These are phyloP conservation scores for Ceratocystis variospora DNA, from an alignment of 2,329 filamentous ascomycete genomes.

Conservation along the genomic window DNA sequence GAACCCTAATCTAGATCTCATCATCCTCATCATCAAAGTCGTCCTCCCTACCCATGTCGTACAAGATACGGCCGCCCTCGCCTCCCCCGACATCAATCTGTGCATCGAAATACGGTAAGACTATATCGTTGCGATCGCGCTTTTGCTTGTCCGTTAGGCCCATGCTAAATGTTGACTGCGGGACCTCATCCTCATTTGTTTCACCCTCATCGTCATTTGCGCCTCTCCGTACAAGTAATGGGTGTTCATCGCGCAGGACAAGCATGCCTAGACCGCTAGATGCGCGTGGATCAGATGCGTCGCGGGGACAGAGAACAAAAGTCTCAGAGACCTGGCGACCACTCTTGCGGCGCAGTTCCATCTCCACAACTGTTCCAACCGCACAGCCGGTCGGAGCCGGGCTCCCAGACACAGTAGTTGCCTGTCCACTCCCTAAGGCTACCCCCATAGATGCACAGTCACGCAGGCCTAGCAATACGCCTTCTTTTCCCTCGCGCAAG, in stretches of 20 bases:
- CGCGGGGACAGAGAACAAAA: conserved; percentile 32
- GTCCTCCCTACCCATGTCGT: conserved; percentile 93
- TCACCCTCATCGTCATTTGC: conserved; percentile 26
- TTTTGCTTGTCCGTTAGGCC: conserved; percentile 84
- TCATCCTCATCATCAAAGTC: conserved; percentile 96
- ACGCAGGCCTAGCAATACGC: conserved; percentile 48
- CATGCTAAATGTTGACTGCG: conserved; percentile 70
- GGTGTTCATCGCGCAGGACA: conserved; percentile 62
- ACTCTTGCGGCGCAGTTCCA: conserved; percentile 76
- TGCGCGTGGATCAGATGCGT: not conserved
- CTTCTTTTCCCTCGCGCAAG: conserved; percentile 62
- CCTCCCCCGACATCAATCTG: conserved; percentile 67
- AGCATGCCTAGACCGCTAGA: conserved; percentile 26
- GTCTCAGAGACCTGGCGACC: conserved; percentile 62
- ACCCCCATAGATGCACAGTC: conserved; percentile 28
- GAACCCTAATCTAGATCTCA: conserved; percentile 46
- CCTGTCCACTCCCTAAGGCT: conserved; percentile 23
- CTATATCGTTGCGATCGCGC: conserved; percentile 71
- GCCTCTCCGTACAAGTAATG: conserved; percentile 32
- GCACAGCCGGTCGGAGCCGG: too few species aligned
- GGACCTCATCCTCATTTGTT: conserved; percentile 31
- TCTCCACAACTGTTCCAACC: conserved; percentile 52
- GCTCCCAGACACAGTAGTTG: too few species aligned
- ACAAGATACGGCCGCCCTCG: conserved; percentile 83
- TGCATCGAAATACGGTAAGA: conserved; percentile 92